Percentiles rank a stretch among this genome's conserved stretches.
These are phyloP conservation scores for Debaryomyces udenii DNA, from an alignment of 1,139 yeast genomes.

Conservation along the genomic window DNA sequence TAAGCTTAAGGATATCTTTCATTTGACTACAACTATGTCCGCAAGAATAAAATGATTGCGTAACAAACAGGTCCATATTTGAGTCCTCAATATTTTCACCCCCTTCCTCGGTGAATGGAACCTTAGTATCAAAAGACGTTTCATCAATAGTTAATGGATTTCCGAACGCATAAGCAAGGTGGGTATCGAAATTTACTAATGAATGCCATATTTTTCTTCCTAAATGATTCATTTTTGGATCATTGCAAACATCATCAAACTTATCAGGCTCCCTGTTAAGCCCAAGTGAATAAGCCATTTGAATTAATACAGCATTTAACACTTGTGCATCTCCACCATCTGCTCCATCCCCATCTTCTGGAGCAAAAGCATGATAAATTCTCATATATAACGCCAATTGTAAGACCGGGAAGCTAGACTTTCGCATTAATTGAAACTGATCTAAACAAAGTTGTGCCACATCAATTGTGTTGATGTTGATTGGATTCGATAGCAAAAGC, in stretches of 20 bases:
- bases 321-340: conserved; percentile 49
- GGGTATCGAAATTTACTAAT: conserved; percentile 28
- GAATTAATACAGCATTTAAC: conserved; percentile 39
- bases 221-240: conserved; percentile 36
- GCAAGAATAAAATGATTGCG: conserved; percentile 19
- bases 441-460: conserved; percentile 57
- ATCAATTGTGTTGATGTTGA: conserved; percentile 45
- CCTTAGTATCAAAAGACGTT: conserved; percentile 29
- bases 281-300: conserved; percentile 51
- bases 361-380: conserved; percentile 45
- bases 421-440: conserved; percentile 51
- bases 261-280: conserved; percentile 46
- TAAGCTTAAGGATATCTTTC: conserved; percentile 18
- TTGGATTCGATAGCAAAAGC: conserved; percentile 50
- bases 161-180: conserved; percentile 34
- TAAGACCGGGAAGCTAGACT: conserved; percentile 51
- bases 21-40: conserved; percentile 7
- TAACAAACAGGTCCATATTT: conserved; percentile 26
- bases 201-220: conserved; percentile 58
- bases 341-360: conserved; percentile 55
- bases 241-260: conserved; percentile 21
- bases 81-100: conserved; percentile 26
- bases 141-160: conserved; percentile 26
- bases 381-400: conserved; percentile 48
- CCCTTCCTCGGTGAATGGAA: conserved; percentile 29